Conservation (phyloP, 805 yeast species). For the Metschnikowia drakensbergensis region DNA sequence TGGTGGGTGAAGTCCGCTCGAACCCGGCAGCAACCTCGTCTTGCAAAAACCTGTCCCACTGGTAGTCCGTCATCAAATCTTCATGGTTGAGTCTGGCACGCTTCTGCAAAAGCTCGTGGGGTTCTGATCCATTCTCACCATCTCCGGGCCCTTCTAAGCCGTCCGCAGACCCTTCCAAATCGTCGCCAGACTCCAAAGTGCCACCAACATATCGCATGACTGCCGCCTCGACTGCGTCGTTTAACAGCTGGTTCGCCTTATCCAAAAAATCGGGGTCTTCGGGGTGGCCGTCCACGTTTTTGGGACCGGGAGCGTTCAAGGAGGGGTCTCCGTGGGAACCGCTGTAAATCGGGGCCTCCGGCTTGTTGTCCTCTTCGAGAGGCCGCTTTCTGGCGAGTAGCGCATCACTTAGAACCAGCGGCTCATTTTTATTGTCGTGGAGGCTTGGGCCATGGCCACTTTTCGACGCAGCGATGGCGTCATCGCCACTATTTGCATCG, state of each 20-base stretch:
- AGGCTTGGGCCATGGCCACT: neutral
- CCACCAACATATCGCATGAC: slow-evolving; percentile 72
- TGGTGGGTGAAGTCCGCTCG: slow-evolving; percentile 13
- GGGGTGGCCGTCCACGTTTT: slow-evolving; percentile 2
- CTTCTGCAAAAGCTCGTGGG: slow-evolving; percentile 7
- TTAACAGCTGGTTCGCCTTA: slow-evolving; percentile 36
- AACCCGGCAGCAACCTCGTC: slow-evolving; percentile 22
- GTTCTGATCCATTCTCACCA: slow-evolving; percentile 1
- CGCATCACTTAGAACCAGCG: neutral
- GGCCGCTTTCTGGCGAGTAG: slow-evolving; percentile 1
- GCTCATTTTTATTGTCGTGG: neutral
- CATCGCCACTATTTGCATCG: neutral
- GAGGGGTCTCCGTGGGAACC: neutral
- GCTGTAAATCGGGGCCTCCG: neutral
- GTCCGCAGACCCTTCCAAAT: slow-evolving; percentile 1
- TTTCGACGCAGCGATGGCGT: neutral
- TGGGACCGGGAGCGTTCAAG: neutral
- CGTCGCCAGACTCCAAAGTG: slow-evolving; percentile 36
- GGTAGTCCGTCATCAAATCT: slow-evolving; percentile 49
- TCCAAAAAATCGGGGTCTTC: slow-evolving; percentile 15
- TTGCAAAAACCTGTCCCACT: slow-evolving; percentile 41
- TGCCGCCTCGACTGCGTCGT: slow-evolving; percentile 70
- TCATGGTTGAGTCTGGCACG: slow-evolving; percentile 24
- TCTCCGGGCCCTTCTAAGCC: slow-evolving; percentile 3
- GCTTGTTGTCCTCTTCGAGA: neutral